phyloP scores from a whole-genome alignment of 805 yeast species.

The Grigorovia transvaalensis region DNA sequence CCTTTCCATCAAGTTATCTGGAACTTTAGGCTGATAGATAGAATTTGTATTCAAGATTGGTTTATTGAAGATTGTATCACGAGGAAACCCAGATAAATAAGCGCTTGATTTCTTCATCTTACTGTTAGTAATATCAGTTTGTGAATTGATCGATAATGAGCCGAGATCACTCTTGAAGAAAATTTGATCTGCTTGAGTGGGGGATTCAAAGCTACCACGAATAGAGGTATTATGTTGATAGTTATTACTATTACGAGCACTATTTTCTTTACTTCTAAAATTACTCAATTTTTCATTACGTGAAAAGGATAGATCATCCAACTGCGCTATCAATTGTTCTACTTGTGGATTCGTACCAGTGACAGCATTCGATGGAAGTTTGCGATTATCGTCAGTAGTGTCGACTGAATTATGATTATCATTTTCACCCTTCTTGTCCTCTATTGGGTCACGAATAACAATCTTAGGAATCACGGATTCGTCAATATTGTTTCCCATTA shows the following conservation, averaged over 20 bases:
- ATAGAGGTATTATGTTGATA: too few relatives aligned
- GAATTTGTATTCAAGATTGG: slow-evolving; percentile 3
- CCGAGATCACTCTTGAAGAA: neutral
- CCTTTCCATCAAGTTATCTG: neutral
- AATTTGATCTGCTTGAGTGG: neutral
- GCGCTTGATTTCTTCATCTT: slow-evolving; percentile 27
- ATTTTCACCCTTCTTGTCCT: neutral
- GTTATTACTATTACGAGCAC: neutral
- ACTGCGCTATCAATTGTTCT: slow-evolving; percentile 23
- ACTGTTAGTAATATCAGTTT: neutral
- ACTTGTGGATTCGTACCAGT: slow-evolving; percentile 19
- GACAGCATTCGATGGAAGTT: slow-evolving; percentile 1
- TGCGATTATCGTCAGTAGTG: neutral
- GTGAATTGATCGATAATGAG: neutral
- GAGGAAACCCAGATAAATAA: slow-evolving; percentile 23
- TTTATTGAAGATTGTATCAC: neutral
- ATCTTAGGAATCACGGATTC: neutral
- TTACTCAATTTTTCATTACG: slow-evolving; percentile 12
- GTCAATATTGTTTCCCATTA: neutral
- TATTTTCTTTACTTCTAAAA: neutral
- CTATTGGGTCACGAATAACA: neutral
- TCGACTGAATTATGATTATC: neutral
- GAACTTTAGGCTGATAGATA: neutral
- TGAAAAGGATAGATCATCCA: slow-evolving; percentile 20
- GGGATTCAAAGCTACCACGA: neutral